Evolutionary conservation across 2,329 filamentous ascomycete genomes (phyloP).

Genomic region (Stachybotrys chlorohalonatus): DNA sequence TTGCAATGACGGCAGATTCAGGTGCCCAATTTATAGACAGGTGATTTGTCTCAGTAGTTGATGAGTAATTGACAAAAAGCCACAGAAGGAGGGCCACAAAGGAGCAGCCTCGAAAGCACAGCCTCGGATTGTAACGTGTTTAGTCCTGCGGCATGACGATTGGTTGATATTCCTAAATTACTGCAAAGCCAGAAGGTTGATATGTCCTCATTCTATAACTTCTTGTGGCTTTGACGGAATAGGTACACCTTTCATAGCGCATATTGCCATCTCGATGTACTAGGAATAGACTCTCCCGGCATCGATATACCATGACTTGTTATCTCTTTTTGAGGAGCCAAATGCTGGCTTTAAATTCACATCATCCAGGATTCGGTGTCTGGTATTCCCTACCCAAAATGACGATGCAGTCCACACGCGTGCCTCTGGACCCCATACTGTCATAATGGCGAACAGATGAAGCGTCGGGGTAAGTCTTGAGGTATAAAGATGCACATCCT

Average conservation of each 20-base stretch:
- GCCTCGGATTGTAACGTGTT: no score
- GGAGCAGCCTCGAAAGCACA: not conserved
- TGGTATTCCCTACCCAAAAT: no score
- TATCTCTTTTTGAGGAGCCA: not conserved
- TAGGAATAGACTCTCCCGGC: not conserved
- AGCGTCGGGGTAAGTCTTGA: not conserved
- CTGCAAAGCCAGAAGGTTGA: not conserved
- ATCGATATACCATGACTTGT: not conserved
- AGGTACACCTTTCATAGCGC: not conserved
- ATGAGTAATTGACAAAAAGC: not conserved
- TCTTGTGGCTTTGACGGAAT: not conserved
- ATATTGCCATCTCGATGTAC: not conserved
- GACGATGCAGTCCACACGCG: not conserved
- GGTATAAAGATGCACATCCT: not conserved
- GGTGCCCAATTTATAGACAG: no score
- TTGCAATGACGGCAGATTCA: no score
- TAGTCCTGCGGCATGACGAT: no score
- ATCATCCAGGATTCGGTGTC: no score
- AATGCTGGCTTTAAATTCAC: not conserved
- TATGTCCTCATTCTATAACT: not conserved
- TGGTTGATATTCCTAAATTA: no score
- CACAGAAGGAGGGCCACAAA: not conserved
- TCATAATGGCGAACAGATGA: not conserved
- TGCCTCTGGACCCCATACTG: not conserved
- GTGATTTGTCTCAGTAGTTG: no score